Base-by-base conservation (phyloP, 441 rosid species). In the Erodium texanum region DNA sequence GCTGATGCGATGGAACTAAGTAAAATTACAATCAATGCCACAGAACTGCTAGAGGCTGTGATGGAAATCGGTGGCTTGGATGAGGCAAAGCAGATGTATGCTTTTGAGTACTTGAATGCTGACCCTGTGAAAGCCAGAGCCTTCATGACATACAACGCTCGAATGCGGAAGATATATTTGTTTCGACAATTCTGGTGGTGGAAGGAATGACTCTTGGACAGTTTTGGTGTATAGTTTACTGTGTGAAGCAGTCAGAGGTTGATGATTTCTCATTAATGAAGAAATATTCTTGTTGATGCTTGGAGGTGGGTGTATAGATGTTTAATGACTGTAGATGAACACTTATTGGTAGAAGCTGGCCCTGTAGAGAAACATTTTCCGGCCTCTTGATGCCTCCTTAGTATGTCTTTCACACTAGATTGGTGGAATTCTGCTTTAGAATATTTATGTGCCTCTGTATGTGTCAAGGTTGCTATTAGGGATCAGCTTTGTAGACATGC, bases 101-200 rank as follows among this genome's bases (percentile, higher is more conserved):
- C 95, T 52, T 90, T 90, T 65, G 95, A 90, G 83, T 86, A 81
- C 77, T 78, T 90, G 76, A 90, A 90, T 67, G 93, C 86, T 2
- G 93, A 88, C 70, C 95, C 93, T 64, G 74, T 88, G 41, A 90
- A 90, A 83, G 95, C 97, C 43, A 80, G 97, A 77, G 97, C 95
- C 20, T 88, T 90, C 83, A 69, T 90, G 95, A 80, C 95, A 11
- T 87, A 90, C 67, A 74, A 87, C 78, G 71, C 66, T 59, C 82
- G 95, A 69, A 87, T 90, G 97, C 79, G 95, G 75, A 90, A 82
- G 77, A 68, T 80, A 48, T 90, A 85, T 78, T 77, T 90, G 77
- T 86, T 79, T 69, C 78, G 91, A 68, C 93, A 90, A 78, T 90
- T 90, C 82, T 90, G 95, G 95, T 90, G 95, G 90, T 90, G 97